Evolutionary conservation across 2,329 filamentous ascomycete species (phyloP), one percentile per base, ranked within the genome.

Genomic region (Fusarium bulbicola): DNA sequence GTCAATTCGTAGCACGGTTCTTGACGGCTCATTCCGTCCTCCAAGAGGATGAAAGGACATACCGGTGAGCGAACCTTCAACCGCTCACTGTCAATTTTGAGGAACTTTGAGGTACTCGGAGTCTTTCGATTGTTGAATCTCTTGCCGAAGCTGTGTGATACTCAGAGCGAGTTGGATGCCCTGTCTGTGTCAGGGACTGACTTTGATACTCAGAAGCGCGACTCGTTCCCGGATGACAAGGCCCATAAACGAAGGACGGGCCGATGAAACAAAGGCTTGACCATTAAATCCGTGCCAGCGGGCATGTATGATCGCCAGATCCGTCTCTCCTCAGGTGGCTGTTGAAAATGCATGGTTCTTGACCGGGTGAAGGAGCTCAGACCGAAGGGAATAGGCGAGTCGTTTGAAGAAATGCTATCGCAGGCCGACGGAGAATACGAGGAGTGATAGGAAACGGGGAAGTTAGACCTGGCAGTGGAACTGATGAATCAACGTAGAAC

Each of bases 181-280:
- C 24, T 36, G 24, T 54, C 32, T 18, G 26, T 63, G 47, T 42
- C 24, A 42, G 21, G 39, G 32, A 53, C 45, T 52, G 53, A 42
- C 36, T 42, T 66, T 50, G 64, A 54, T 52, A 47, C 65, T 58
- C 40, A 37, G 47, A 43, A 68, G 34, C 66, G 37, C 40, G 57
- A 68, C 24, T 62, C 63, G 34, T 63, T 50, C 49, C 32, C 37
- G 28, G 39, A 36, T 26, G 60, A 30, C 45, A 59, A 59, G 56
- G 30, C 42, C 59, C 54, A 39, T 43, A 67, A 59, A 58, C 46
- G 47, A 73, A 56, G 21, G 34, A 66, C 70, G 70, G 71, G 49
- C 67, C 70, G 62, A 64, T 74, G 70, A 73, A 72, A 74, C 70
- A 50, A 59, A 68, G 61, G 61, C 58, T 71, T 73, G 70, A 67